Evolutionary conservation across 495 filamentous ascomycete genomes (phyloP).

Genomic region (Trichodelitschia bisporula): DNA sequence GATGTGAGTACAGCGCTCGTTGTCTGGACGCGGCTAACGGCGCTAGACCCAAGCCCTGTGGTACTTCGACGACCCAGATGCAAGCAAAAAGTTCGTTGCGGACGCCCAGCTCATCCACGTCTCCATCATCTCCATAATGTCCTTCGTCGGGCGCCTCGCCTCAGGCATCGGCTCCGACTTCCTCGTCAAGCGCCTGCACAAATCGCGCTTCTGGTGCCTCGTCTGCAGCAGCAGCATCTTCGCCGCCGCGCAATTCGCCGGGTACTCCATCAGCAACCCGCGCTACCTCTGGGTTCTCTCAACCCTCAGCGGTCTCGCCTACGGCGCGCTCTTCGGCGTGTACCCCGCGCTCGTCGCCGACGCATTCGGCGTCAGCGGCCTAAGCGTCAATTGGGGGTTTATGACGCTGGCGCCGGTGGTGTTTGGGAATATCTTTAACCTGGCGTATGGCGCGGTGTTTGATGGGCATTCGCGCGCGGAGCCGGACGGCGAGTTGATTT

Average conservation of each 20-base stretch:
- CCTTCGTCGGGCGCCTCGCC: slow-evolving; percentile 54
- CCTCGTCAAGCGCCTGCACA: slow-evolving; percentile 51
- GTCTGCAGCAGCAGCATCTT: slow-evolving; percentile 57
- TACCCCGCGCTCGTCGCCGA: slow-evolving; percentile 83
- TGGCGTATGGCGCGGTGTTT: slow-evolving; percentile 62
- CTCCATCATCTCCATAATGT: slow-evolving; percentile 67
- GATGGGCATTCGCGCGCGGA: slow-evolving; percentile 52
- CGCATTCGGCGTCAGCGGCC: slow-evolving; percentile 70
- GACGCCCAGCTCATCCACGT: slow-evolving; percentile 78
- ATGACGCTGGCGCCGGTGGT: slow-evolving; percentile 78
- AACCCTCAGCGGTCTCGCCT: slow-evolving; percentile 62
- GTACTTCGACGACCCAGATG: slow-evolving; percentile 57
- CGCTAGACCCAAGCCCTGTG: slow-evolving; percentile 41
- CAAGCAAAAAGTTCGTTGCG: slow-evolving; percentile 47
- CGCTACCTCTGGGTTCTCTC: slow-evolving; percentile 56
- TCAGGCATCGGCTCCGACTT: slow-evolving; percentile 73
- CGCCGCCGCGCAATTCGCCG: slow-evolving; percentile 54
- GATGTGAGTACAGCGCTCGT: slow-evolving; percentile 26
- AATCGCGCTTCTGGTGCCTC: slow-evolving; percentile 75
- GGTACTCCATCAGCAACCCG: slow-evolving; percentile 56
- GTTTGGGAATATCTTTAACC: slow-evolving; percentile 74
- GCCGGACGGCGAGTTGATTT: slow-evolving; percentile 24
- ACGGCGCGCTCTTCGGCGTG: slow-evolving; percentile 87
- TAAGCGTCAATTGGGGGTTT: slow-evolving; percentile 50
- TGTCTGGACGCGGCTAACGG: slow-evolving; percentile 2